Base-by-base conservation (phyloP, 306 rosid genomes). In the Prunus dulcis region DNA sequence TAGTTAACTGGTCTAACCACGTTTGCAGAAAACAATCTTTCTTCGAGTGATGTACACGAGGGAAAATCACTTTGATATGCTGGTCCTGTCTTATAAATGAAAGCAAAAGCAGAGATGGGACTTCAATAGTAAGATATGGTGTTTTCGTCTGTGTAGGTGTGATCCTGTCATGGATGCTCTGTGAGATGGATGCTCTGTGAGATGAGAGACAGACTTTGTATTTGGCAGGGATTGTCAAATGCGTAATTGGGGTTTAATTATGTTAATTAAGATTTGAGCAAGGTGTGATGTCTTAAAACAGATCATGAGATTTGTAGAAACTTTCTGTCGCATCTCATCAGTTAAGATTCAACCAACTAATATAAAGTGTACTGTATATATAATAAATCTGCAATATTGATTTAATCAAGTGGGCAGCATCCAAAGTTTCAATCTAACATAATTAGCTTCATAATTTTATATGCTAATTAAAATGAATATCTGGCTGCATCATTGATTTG, bases 121-220 rank as follows among this genome's bases (percentile, higher is more conserved):
- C 65, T 65, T 65, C 17, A 75, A 32, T 49, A 65, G 25, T 9
- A 25, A 46, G 38, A 65, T 22, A 34, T 34, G 64, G 34, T 51
- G 64, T 46, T 18, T 27, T 61, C 50, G 43, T 9, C 17, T 13
- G 28, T 20, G 62, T 71, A 3, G 57, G 14, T 60, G 55, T 43
- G 17, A 62, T 61, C 70, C 46, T 63, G n/a, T 25, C 79, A 65
- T 65, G 79, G 64, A 76, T 52, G 38, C 65, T 56, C 64, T 53
- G 67, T 76, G 67, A 76, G 27, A 49, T 52, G 46, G 64, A 76
- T 52, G 38, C 65, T 56, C 64, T 53, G 67, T 76, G 67, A 76
- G 27, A 49, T 52, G 46, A 63, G 56, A 43, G 50, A 66, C 73
- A 6, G 14, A 51, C 45, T 23, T 20, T 76, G 34, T 68, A 13